phyloP scores from a whole-genome alignment of 345 rosid genomes.

The Salix exigua region DNA sequence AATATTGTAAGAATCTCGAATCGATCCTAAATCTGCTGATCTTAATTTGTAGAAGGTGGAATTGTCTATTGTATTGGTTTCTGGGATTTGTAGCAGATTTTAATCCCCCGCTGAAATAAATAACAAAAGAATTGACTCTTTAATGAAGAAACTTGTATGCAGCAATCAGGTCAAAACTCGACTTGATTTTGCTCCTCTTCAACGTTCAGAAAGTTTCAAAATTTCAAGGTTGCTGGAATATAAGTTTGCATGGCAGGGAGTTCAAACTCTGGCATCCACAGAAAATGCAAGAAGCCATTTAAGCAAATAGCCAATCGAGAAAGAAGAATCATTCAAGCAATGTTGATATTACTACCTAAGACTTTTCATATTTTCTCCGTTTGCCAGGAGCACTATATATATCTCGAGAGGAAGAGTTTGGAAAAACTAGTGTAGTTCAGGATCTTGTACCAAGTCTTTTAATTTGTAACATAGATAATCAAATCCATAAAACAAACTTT shows the following conservation, averaged over 20 bases:
- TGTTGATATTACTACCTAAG: background rate
- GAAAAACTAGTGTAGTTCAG: background rate
- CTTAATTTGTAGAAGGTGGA: too few species aligned
- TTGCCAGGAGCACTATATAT: background rate
- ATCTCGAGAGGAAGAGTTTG: background rate
- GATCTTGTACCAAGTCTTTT: background rate
- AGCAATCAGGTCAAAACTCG: background rate
- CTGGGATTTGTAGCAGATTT: too few species aligned
- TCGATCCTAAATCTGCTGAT: too few species aligned
- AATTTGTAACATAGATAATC: background rate
- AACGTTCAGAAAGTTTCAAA: too few species aligned
- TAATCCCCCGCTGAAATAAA: too few species aligned
- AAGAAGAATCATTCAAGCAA: too few species aligned
- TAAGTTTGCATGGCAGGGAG: background rate
- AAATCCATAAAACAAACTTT: background rate
- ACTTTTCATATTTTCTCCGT: background rate
- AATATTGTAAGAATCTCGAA: too few species aligned
- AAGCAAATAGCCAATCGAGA: background rate
- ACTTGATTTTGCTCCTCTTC: background rate
- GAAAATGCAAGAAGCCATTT: background rate
- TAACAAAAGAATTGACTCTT: too few species aligned
- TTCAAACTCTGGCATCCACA: background rate
- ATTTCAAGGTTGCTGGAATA: background rate
- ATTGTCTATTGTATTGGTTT: too few species aligned
- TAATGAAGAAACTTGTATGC: too few species aligned